Percentiles rank a stretch among this genome's conserved stretches.
phyloP scores from a whole-genome alignment of 2,329 filamentous ascomycete species.

The Dactylellina haptotyla region DNA sequence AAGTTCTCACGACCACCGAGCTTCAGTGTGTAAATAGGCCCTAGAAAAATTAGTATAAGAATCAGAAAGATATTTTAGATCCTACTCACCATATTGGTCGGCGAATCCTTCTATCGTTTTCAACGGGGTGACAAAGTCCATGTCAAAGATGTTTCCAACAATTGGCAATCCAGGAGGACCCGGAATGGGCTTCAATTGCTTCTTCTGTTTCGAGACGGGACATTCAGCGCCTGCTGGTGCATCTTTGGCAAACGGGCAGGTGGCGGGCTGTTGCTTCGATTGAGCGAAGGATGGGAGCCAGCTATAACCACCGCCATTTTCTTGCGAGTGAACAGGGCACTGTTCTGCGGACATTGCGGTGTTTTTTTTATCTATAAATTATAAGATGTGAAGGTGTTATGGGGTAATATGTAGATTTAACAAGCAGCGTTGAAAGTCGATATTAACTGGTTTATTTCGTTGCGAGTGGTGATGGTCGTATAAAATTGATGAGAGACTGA shows the following conservation, averaged over 20 bases:
- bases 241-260: slow-evolving; percentile 44
- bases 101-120: slow-evolving; percentile 69
- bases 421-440: too few relatives aligned
- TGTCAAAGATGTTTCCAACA: slow-evolving; percentile 72
- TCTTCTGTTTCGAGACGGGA: slow-evolving; percentile 33
- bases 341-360: slow-evolving; percentile 25
- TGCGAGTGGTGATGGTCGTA: too few relatives aligned
- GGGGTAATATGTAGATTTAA: too few relatives aligned
- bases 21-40: slow-evolving; percentile 70
- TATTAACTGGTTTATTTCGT: too few relatives aligned
- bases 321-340: slow-evolving; percentile 37
- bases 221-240: slow-evolving; percentile 30
- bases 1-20: slow-evolving; percentile 66
- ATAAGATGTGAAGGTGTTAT: not conserved
- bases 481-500: too few relatives aligned
- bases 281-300: slow-evolving; percentile 45
- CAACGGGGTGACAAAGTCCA: slow-evolving; percentile 70
- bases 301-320: slow-evolving; percentile 11
- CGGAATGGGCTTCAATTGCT: slow-evolving; percentile 66
- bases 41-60: slow-evolving; percentile 59
- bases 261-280: slow-evolving; percentile 23
- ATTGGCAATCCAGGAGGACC: slow-evolving; percentile 73
- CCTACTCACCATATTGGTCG: slow-evolving; percentile 71
- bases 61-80: not conserved
- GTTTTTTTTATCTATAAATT: not conserved